Base-by-base conservation (phyloP, 345 rosid genomes). In the Boechera stricta region DNA sequence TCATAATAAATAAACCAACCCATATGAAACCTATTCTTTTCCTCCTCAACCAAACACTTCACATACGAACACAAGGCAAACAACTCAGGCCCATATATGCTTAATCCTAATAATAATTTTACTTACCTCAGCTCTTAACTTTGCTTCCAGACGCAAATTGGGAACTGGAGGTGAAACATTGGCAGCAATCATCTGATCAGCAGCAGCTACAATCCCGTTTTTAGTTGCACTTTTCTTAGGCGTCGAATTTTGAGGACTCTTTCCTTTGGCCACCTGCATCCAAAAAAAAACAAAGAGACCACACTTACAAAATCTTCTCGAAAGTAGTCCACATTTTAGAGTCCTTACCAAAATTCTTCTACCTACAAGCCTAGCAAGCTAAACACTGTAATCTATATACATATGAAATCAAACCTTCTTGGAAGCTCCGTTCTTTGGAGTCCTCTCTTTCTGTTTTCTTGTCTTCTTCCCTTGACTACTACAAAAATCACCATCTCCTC, bases 121-220 rank as follows among this genome's bases (percentile, higher is more conserved):
- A 79, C 85, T 74, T n/a, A 89, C 98, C 95, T 90, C 92, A n/a
- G 90, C 93, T 66, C 72, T 85, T 79, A 90, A 62, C 71, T 89
- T 92, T 28, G 89, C 97, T 84, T 94, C 97, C 39, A 90, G 78
- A 18, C 91, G 85, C 73, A 94, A 79, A 85, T 90, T 89, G 13
- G 89, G 89, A 44, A 89, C 69, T 42, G 69, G 53, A 29, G 84
- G 79, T 7, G 87, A 69, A 32, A 78, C 70, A 61, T 58, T 81
- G 26, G 58, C 75, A 48, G 52, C 51, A 69, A 76, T 75, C 7
- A 38, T 61, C 52, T 56, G 60, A 74, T 74, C 77, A 59, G 51
- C 64, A 48, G 64, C 42, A 54, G 72, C 65, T 59, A 41, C 74
- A 48, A 28, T 68, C 26, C 83, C 85, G 54, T 79, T 81, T 61